Evolutionary conservation across 2,329 filamentous ascomycete genomes (phyloP), one percentile per base, ranked within the genome.

Genomic region (Aspergillus sp.): DNA sequence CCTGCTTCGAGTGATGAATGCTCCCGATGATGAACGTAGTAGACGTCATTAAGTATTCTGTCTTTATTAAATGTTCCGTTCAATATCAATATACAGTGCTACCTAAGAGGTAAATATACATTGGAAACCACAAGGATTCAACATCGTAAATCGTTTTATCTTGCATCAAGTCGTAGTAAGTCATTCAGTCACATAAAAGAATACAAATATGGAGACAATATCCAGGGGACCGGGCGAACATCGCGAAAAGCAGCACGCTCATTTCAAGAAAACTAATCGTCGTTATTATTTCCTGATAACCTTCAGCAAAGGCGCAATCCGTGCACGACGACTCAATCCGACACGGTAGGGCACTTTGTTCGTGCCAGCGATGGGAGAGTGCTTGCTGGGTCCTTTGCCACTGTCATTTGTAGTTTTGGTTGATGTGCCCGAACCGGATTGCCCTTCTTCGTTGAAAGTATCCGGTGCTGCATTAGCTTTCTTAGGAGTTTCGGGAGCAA

Each of bases 221-320:
- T 9, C 4, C 25, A 10, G 7, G 3, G 7, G 4, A 27, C 10
- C 9, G 25, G 9, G 10, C 7, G 25, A 27, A 27, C 10, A 3
- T 27, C 9, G 25, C 25, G 23, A 9, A 25, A 7, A 25, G 23
- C 23, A 25, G 23, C 23, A 7, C 2, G 6, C 20, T 22, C 20
- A 22, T 22, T 22, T 22, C 3, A 25, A 25, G 23, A 25, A 25
- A 25, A 7, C 23, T 6, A 1, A 25, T 25, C 23, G 7, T 23
- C 22, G 3, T 30, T 30, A 63, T 53, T 23, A 72, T 49, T 72
- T 73, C 44, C 68, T 63, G 9, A 74, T 65, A 39, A 74, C 59
- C 51, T 71, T 73, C 48, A 78, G 57, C 53, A 78, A 58, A 15
- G 75, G 72, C 15, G 73, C 72, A 42, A 78, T 77, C 22, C 71